Evolutionary conservation across 441 rosid genomes (phyloP).

Genomic region (Codiaeum variegatum): DNA sequence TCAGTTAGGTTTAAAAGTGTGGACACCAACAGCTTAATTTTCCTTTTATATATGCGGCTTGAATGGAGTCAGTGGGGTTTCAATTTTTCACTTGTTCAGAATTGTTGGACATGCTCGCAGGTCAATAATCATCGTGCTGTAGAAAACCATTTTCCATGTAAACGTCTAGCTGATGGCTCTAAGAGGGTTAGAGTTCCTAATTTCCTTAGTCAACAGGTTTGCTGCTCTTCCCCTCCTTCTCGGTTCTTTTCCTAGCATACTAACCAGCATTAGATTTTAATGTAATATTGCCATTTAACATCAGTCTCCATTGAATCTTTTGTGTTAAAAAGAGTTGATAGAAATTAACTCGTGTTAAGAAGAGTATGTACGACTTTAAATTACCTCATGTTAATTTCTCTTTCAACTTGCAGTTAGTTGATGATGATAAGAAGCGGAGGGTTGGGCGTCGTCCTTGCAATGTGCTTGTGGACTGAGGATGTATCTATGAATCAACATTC

Average conservation of each 20-base stretch:
- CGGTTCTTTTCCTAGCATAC: not conserved
- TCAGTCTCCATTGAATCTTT: not conserved
- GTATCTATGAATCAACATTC: not conserved
- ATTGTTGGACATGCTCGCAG: conserved; percentile 31
- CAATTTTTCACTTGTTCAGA: not conserved
- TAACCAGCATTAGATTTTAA: not conserved
- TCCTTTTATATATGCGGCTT: not conserved
- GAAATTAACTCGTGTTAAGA: not conserved
- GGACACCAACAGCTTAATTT: too few species aligned
- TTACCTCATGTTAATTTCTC: not conserved
- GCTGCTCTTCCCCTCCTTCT: not conserved
- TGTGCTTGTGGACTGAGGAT: conserved; percentile 34
- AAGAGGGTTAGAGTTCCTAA: conserved; percentile 72
- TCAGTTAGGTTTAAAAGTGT: too few species aligned
- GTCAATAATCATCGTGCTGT: conserved; percentile 35
- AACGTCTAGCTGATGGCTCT: conserved; percentile 81
- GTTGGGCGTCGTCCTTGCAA: conserved; percentile 32
- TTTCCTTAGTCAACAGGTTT: conserved; percentile 57
- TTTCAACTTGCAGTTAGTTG: conserved; percentile 31
- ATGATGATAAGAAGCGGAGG: conserved; percentile 40
- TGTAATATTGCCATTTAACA: not conserved
- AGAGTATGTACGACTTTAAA: not conserved
- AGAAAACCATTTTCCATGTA: conserved; percentile 56
- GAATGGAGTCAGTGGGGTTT: not conserved
- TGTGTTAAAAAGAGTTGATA: not conserved